Evolutionary conservation across 164 flowering plant species (phyloP), one percentile per base, ranked within the genome.

Genomic region (Sextonia rubra): DNA sequence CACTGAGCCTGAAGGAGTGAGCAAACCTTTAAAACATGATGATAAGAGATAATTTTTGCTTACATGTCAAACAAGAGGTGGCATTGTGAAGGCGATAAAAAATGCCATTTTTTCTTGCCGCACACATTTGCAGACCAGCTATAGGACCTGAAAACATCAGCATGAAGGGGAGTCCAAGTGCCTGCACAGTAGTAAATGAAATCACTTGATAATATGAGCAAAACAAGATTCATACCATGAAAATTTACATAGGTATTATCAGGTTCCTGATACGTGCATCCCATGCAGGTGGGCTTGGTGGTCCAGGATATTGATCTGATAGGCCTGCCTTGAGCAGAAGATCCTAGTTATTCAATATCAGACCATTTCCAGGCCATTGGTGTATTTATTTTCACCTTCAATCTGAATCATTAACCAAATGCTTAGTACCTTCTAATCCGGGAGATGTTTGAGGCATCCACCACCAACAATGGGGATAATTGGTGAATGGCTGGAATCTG

Each of bases 101-200:
- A 87, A 81, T 83, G 82, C 99, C 99, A 93, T 62, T 78, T 74
- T 79, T 95, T 95, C 86, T 76, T 84, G 69, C 99, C 99, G 80
- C 98, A 93, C 18, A 93, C 90, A 80, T 95, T 95, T 66, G 99
- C 98, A 49, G 99, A 95, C 99, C 98, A 93, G 81, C 98, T 95
- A 76, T 91, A 91, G 17, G 99, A 95, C 80, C 93, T 84, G 78
- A 95, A 95, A 74, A 95, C 99, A 84, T 95, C 99, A 74, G 98
- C 99, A 85, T 95, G 99, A 66, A 95, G 87, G 76, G 99, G 98
- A 69, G 99, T 95, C 99, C 99, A 95, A 72, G 99, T 87, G 73
- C 99, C 99, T 95, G 80, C 73, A 83, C 0, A 74, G 44, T n/a
- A 17, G 11, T 8, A 47, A 11, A 30, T 66, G 12, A 11, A 47